Conservation (phyloP, 345 rosid genomes). For the Ceriops zippeliana region DNA sequence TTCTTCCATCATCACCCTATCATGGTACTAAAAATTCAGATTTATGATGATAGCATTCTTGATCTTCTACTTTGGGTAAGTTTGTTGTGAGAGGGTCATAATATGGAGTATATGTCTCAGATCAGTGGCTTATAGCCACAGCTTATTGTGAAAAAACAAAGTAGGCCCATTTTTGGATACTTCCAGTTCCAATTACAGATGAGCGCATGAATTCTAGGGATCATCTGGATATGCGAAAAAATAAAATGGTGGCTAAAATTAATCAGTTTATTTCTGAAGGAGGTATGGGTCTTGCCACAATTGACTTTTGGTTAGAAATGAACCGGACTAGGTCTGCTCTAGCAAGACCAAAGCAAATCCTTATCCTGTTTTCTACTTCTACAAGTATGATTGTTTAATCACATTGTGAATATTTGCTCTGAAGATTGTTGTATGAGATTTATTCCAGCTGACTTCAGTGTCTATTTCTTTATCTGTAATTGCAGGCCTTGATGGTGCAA, state of each 20-base stretch:
- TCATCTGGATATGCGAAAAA: neutral
- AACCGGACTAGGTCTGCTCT: no score
- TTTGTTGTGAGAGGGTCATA: neutral
- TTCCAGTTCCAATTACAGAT: neutral
- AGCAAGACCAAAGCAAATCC: no score
- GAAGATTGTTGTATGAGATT: neutral
- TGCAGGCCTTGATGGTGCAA: neutral
- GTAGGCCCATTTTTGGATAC: neutral
- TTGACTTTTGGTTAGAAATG: no score
- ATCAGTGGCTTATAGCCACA: neutral
- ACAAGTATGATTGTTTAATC: no score
- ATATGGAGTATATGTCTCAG: neutral
- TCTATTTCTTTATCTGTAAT: neutral
- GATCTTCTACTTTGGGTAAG: neutral
- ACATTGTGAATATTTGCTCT: neutral
- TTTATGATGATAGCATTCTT: neutral
- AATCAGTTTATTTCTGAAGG: neutral
- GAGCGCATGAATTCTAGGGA: neutral
- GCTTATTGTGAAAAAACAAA: neutral
- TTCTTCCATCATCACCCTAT: neutral
- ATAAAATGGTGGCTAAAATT: neutral
- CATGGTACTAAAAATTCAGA: neutral
- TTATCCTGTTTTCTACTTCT: no score
- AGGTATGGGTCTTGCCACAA: no score
- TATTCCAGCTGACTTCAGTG: neutral